Percentiles rank a stretch among this genome's conserved stretches.
Evolutionary conservation across 306 rosid genomes (phyloP).

Genomic region (Vigna reflexopilosa): DNA sequence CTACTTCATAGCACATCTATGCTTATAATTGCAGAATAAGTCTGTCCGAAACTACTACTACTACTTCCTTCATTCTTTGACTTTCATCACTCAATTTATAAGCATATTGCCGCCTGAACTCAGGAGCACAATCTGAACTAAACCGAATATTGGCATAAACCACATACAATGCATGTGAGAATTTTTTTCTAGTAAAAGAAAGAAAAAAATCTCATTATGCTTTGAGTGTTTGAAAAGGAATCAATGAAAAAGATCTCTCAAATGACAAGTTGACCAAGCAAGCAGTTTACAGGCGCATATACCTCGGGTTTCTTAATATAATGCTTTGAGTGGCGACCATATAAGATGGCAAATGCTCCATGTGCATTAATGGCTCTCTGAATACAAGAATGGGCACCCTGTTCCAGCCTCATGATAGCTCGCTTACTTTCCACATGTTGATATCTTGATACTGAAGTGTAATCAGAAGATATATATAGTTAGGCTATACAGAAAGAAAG

Average conservation of each 20-base stretch:
- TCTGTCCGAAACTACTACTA: constrained; percentile 12
- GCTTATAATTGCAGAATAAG: constrained; percentile 32
- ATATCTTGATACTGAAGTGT: constrained; percentile 69
- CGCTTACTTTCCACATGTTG: constrained; percentile 74
- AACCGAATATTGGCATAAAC: background rate
- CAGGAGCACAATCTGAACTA: constrained; percentile 37
- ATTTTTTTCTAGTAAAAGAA: background rate
- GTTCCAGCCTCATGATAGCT: constrained; percentile 83
- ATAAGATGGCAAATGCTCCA: constrained; percentile 88
- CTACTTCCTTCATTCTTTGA: constrained; percentile 13
- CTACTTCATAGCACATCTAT: constrained; percentile 23
- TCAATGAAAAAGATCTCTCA: constrained; percentile 7
- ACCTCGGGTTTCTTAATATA: constrained; percentile 94
- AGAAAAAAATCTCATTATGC: constrained; percentile 4
- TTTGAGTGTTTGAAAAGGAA: constrained; percentile 22
- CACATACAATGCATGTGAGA: constrained; percentile 5
- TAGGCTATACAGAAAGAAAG: constrained; percentile 31
- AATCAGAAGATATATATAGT: constrained; percentile 39
- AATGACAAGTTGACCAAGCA: constrained; percentile 20
- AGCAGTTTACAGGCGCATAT: constrained; percentile 37
- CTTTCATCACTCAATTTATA: constrained; percentile 31
- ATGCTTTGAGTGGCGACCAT: constrained; percentile 74
- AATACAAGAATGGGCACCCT: constrained; percentile 71
- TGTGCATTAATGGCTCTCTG: constrained; percentile 86
- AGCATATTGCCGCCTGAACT: constrained; percentile 13